Evolutionary conservation across 1,139 yeast species (phyloP), one percentile per base, ranked within the genome.

Genomic region (Sugiyamaella pinicola): DNA sequence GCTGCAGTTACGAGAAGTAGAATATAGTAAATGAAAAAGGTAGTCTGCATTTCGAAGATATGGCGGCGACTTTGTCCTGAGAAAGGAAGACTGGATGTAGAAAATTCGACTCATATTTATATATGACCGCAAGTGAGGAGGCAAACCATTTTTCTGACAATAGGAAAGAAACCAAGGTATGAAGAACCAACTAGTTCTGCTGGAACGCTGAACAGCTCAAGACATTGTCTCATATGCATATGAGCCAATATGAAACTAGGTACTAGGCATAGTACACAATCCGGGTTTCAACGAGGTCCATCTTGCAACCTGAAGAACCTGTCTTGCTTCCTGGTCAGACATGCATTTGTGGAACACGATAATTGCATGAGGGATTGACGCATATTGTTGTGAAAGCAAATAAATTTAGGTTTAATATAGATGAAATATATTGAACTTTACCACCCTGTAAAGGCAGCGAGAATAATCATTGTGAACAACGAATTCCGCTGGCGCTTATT

Each of bases 31-130:
- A 40, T 26, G 18, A 44, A n/a, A 33, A 41, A 33, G 15, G 24
- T 13, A 12, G 41, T 31, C 15, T 24, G 45, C 31, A 22, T 28
- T 19, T 34, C 46, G 31, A 26, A 26, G n/a, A n/a, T 35, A 13
- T n/a, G n/a, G n/a, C n/a, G n/a, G 13, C 24, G 41, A 34, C 18
- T 18, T 41, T 9, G n/a, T 19, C 21, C 22, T 12, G 34, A 2
- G 2, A n/a, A n/a, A 19, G 3, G 12, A 35, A n/a, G 9, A n/a
- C 13, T 18, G 21, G 24, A 35, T 35, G 5, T 9, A 35, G 40
- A 31, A 31, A 12, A 31, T 31, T 9, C 13, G n/a, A 19, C 9
- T n/a, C 29, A 38, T 38, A 38, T 38, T 31, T 31, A 31, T 31
- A 31, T 26, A 31, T 2, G n/a, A 8, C 17, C 15, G 4, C 7